A percentile compares a stretch with the other conserved stretches of the same genome.
Evolutionary conservation across 2,329 filamentous ascomycete genomes (phyloP).

Genomic region (Neonectria faginata): DNA sequence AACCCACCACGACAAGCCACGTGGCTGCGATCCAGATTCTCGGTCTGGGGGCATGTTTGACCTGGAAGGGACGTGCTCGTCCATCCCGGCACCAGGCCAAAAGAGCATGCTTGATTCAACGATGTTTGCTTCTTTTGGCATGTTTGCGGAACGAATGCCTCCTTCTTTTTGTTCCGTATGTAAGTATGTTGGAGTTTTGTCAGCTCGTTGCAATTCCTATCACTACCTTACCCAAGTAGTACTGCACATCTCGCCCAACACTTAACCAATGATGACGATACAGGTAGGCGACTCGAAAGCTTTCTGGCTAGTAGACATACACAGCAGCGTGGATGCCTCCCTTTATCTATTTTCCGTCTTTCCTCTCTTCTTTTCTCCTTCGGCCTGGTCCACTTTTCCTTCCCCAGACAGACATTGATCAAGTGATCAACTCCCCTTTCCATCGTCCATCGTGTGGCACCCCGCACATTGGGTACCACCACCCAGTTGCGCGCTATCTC

Average conservation of each 20-base stretch:
- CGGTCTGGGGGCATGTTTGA: neutral
- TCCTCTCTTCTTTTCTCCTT: neutral
- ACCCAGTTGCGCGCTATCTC: constrained; percentile 32
- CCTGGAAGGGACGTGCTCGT: neutral
- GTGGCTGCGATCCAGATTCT: constrained; percentile 22
- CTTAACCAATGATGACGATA: neutral
- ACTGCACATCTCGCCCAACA: neutral
- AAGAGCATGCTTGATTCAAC: neutral
- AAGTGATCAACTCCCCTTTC: constrained; percentile 18
- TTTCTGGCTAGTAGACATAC: neutral
- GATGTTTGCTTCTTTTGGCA: neutral
- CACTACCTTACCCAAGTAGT: neutral
- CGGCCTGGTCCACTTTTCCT: neutral
- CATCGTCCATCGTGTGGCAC: constrained; percentile 27
- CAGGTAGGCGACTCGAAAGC: too few species aligned
- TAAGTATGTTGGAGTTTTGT: neutral
- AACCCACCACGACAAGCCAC: constrained; percentile 26
- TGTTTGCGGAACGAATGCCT: neutral
- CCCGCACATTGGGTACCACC: constrained; percentile 33
- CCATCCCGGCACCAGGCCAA: neutral
- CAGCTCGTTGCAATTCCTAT: too few species aligned
- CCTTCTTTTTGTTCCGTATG: neutral
- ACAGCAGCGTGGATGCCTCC: neutral
- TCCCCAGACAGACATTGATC: constrained; percentile 8
- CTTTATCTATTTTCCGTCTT: neutral